Base-by-base conservation (phyloP, 2,329 filamentous ascomycete genomes). In the Laburnicola sp. region DNA sequence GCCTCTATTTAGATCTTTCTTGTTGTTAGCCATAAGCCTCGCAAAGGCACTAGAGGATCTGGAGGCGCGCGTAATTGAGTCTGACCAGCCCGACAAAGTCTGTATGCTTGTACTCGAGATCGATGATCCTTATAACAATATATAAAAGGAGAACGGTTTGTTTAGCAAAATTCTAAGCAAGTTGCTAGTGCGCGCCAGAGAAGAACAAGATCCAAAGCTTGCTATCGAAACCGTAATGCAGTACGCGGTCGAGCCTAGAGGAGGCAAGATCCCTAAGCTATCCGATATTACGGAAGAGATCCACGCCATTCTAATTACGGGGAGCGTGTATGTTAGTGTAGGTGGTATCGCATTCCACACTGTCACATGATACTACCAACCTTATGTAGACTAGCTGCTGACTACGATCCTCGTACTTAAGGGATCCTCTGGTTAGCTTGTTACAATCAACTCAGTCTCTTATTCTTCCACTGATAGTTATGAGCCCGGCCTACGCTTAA, bases 21-120 rank as follows among this genome's bases (percentile, higher is more conserved):
- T 5, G 21, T 4, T 11, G 5, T n/a, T 16, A 5, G 32, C 32
- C 11, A 35, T n/a, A 5, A n/a, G 4, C 21, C 16, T 4, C 37
- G 21, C 9, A 11, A 68, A 67, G 64, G 58, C 50, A 28, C 59
- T 62, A 16, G n/a, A n/a, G n/a, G n/a, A n/a, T n/a, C 60, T 59
- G 10, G 56, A 54, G 42, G 58, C 63, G 16, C 51, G 58, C 21
- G 57, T 50, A 8, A 53, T 66, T 1, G 34, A 57, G 6, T 65
- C 62, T 16, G 40, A 59, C 35, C 66, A 67, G 27, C 51, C 60
- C 1, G 63, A 69, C 6, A 71, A 65, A 35, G 65, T 76, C 36
- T 73, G 74, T 55, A 76, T 78, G 63, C 70, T 85, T 48, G 80
- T 85, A 50, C 75, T 85, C 6, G 82, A 85, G 65, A 85, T 82